Base-by-base conservation (phyloP, 768 basidiomycete genomes). In the Chalciporus pseudorubinellus region DNA sequence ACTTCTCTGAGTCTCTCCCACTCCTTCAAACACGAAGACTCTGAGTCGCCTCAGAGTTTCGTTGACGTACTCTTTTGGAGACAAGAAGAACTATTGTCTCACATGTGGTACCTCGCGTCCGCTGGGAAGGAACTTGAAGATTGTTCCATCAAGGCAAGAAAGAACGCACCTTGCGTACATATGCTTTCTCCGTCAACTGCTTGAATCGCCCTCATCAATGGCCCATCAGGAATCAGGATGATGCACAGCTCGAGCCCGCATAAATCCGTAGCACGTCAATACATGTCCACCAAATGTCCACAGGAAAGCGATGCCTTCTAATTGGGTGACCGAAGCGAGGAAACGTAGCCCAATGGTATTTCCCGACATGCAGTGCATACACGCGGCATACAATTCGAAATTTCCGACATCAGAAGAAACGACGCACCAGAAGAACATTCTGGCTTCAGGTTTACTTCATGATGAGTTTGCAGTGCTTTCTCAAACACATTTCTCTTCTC, bases 381-480 rank as follows among this genome's bases (percentile, higher is more conserved):
- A 34, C 46, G 39, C 16, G 28, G 54, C 47, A 50, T 28, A 41
- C 39, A 36, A 34, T 14, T 31, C 34, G 44, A n/a, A n/a, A 51
- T 48, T 50, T 21, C 46, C 53, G 51, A 44, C 47, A 55, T 18
- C 44, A 51, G 57, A 44, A 10, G 36, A 44, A 44, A 28, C 48
- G 43, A 63, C 82, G 21, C 36, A 85, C 88, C 90, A 95, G 66
- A 92, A 84, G 75, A 95, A 95, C 89, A 95, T 89, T 56, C 90
- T 88, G 19, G 88, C 82, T 59, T 85, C 83, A 9, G 89, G 90
- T 0, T 74, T 68, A 48, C 64, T 72, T 85, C 86, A 88, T 66
- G 79, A 67, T 95, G 81, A 62, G 79, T 81, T 61, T 79, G 75
- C 75, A 93, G 83, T 44, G 87, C 85, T 2, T 64, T 67, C 67